These are phyloP conservation scores for Hemileia vastatrix DNA, from an alignment of 1,284 basidiomycete genomes.

Conservation along the genomic window DNA sequence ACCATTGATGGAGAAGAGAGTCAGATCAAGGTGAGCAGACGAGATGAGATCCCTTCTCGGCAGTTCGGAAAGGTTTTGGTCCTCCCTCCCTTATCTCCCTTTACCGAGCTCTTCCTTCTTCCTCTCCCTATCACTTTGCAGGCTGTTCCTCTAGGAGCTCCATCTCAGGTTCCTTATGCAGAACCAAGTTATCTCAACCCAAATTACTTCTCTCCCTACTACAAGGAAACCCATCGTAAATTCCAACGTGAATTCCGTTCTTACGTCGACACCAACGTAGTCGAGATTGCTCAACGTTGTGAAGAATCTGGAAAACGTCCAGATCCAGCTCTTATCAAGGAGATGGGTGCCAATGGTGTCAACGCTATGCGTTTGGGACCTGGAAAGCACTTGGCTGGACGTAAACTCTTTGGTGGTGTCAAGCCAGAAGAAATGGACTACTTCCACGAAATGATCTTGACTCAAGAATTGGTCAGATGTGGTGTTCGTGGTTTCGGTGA, in stretches of 20 bases:
- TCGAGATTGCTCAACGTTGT: conserved; percentile 38
- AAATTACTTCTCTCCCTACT: conserved; percentile 73
- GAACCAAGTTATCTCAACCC: conserved; percentile 72
- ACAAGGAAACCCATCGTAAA: conserved; percentile 50
- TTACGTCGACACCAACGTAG: too few species aligned
- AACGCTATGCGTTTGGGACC: conserved; percentile 83
- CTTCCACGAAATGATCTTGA: conserved; percentile 64
- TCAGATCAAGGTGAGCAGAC: conserved; percentile 28
- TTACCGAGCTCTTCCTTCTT: conserved; percentile 51
- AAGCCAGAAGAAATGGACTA: conserved; percentile 78
- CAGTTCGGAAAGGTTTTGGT: neutral
- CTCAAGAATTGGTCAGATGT: conserved; percentile 68
- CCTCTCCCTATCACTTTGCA: neutral
- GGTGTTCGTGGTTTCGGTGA: conserved; percentile 76
- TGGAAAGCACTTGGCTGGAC: conserved; percentile 65
- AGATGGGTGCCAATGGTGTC: conserved; percentile 49
- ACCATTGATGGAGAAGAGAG: conserved; percentile 35
- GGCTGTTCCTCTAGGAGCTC: conserved; percentile 31
- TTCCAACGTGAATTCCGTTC: conserved; percentile 26
- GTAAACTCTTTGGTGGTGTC: conserved; percentile 67
- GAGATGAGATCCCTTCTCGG: neutral
- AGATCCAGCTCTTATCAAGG: conserved; percentile 39
- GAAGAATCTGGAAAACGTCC: conserved; percentile 41
- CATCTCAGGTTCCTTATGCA: conserved; percentile 63
- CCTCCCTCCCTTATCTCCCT: neutral